Evolutionary conservation across 2,329 filamentous ascomycete species (phyloP).

Genomic region (Blumeria graminis): DNA sequence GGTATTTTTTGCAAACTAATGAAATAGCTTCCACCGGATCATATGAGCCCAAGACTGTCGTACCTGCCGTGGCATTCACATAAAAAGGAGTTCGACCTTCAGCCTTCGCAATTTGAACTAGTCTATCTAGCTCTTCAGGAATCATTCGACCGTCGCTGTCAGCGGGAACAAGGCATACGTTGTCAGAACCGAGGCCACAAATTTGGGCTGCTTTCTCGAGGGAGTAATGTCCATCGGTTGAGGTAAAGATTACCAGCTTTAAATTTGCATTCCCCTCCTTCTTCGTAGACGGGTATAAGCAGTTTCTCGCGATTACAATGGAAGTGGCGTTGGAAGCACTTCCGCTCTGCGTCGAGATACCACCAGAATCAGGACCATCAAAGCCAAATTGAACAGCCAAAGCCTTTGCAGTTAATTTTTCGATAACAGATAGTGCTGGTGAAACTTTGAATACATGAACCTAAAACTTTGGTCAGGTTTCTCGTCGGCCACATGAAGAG

Average conservation of each 20-base stretch:
- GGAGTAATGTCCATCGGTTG: conserved; percentile 76
- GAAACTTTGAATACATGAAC: conserved; percentile 87
- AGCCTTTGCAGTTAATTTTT: conserved; percentile 53
- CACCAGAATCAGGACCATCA: conserved; percentile 38
- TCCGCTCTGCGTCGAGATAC: conserved; percentile 52
- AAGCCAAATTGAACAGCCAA: conserved; percentile 62
- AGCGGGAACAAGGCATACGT: conserved; percentile 52
- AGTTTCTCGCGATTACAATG: conserved; percentile 71
- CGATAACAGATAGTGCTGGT: conserved; percentile 64
- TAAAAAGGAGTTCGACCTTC: conserved; percentile 69
- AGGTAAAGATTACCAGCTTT: conserved; percentile 68
- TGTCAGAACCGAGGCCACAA: conserved; percentile 54
- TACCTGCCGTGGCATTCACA: conserved; percentile 86
- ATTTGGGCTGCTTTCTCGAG: conserved; percentile 88
- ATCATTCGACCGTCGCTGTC: conserved; percentile 51
- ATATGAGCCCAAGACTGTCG: conserved; percentile 75
- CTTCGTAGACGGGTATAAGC: conserved; percentile 59
- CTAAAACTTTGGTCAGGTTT: conserved; percentile 16
- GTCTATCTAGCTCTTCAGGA: conserved; percentile 34
- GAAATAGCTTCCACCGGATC: conserved; percentile 54
- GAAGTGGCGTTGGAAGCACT: conserved; percentile 66
- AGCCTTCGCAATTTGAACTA: conserved; percentile 34
- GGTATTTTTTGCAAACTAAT: conserved; percentile 42
- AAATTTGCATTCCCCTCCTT: conserved; percentile 37
- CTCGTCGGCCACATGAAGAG: not conserved